phyloP scores from a whole-genome alignment of 768 basidiomycete genomes.

The Russula compacta region DNA sequence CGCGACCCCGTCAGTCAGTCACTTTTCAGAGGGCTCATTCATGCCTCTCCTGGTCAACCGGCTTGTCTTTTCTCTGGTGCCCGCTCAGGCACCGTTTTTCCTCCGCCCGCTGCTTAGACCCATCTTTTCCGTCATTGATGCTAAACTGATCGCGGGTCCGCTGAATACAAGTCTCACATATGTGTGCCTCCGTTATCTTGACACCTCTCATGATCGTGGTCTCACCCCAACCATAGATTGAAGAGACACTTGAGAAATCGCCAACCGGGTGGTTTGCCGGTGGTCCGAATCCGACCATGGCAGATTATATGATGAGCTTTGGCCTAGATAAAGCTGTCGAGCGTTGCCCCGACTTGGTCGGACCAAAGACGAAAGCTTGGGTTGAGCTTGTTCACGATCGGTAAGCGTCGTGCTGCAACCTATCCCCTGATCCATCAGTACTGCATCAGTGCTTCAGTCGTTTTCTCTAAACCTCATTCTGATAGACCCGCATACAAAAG shows the following conservation, averaged over 20 bases:
- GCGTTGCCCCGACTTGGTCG: constrained; percentile 21
- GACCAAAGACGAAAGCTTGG: constrained; percentile 31
- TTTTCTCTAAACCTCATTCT: background rate
- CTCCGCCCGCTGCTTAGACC: constrained; percentile 29
- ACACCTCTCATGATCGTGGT: background rate
- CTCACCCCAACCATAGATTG: constrained; percentile 8
- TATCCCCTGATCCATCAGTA: no score
- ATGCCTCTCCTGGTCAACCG: constrained; percentile 34
- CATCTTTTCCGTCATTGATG: constrained; percentile 26
- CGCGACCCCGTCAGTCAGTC: constrained; percentile 26
- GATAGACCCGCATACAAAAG: constrained; percentile 29
- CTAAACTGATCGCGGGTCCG: constrained; percentile 24
- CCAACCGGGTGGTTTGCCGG: constrained; percentile 30
- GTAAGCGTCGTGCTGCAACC: constrained; percentile 20
- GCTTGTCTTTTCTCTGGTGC: constrained; percentile 27
- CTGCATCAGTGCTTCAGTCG: background rate
- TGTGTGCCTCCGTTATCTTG: constrained; percentile 15
- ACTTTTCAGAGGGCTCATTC: constrained; percentile 36
- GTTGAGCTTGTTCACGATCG: constrained; percentile 32
- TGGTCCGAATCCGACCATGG: constrained; percentile 34
- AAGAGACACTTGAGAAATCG: constrained; percentile 13
- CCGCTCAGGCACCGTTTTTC: constrained; percentile 29
- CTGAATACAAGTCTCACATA: constrained; percentile 26
- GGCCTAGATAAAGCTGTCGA: constrained; percentile 26
- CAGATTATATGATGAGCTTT: constrained; percentile 40